A percentile compares a stretch with the other conserved stretches of the same genome.
These are phyloP conservation scores for Malus hybrid DNA, from an alignment of 331 rosid genomes.

Conservation along the genomic window DNA sequence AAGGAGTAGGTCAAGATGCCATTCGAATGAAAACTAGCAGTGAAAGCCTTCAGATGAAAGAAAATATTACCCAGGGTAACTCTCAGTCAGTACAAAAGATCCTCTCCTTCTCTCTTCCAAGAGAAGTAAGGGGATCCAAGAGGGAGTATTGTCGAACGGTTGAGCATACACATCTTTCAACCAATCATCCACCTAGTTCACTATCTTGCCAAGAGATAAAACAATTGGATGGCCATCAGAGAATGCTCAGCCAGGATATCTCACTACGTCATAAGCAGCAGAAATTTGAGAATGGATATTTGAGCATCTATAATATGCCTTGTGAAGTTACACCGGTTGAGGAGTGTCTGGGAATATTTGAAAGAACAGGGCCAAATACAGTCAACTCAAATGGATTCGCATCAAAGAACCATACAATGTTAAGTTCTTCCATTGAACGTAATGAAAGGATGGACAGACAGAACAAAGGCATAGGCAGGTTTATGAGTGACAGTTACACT, in stretches of 20 bases:
- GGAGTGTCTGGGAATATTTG: conserved; percentile 18
- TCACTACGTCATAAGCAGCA: conserved; percentile 33
- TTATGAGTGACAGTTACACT: conserved; percentile 20
- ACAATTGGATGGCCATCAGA: conserved; percentile 29
- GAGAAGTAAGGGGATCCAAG: conserved; percentile 36
- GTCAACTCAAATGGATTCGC: conserved; percentile 16
- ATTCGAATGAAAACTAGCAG: conserved; percentile 23
- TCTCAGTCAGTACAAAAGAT: conserved; percentile 11
- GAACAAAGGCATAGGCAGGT: conserved; percentile 2
- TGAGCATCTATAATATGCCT: conserved; percentile 25
- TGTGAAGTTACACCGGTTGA: conserved; percentile 5
- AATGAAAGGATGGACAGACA: conserved; percentile 14
- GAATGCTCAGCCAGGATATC: conserved; percentile 18
- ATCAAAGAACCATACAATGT: conserved; percentile 15
- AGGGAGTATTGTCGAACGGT: conserved; percentile 32
- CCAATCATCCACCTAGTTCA: conserved; percentile 30
- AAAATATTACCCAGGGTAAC: conserved; percentile 16
- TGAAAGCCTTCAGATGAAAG: conserved; percentile 26
- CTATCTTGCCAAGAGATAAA: conserved; percentile 29
- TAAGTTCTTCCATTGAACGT: conserved; percentile 26
- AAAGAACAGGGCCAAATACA: conserved; percentile 8
- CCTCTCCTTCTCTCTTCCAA: conserved; percentile 21
- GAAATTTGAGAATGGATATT: conserved; percentile 30
- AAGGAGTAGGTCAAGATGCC: conserved; percentile 14
- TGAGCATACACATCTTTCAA: conserved; percentile 18